These are phyloP conservation scores for Chimonanthus praecox DNA, from an alignment of 164 flowering plant species.

Conservation along the genomic window DNA sequence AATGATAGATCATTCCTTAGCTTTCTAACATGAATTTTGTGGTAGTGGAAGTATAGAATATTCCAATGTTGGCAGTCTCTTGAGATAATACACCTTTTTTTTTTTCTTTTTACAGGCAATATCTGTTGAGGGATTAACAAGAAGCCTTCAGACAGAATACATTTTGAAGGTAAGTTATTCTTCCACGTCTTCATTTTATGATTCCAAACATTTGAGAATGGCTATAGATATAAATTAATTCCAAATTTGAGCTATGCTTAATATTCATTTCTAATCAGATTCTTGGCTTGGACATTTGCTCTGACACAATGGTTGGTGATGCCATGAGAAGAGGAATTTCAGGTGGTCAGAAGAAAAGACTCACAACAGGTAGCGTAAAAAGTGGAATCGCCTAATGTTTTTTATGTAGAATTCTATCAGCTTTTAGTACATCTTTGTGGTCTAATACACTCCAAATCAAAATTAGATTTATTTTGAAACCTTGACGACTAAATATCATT, in stretches of 20 bases:
- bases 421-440: neutral
- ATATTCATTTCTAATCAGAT: slow-evolving; percentile 28
- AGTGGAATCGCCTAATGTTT: neutral
- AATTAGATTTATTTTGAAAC: too few species aligned
- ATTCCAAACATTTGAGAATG: neutral
- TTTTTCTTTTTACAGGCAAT: slow-evolving; percentile 39
- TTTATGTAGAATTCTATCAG: neutral
- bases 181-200: slow-evolving; percentile 1
- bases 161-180: slow-evolving; percentile 45
- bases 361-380: slow-evolving; percentile 54
- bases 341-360: slow-evolving; percentile 69
- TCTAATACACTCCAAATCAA: too few species aligned
- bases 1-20: too few species aligned
- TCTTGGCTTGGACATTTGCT: slow-evolving; percentile 67
- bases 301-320: slow-evolving; percentile 65
- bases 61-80: neutral
- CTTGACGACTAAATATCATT: too few species aligned
- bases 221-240: too few species aligned
- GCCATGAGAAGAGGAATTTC: slow-evolving; percentile 73
- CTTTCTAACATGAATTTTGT: neutral
- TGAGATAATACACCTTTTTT: neutral
- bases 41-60: neutral
- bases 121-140: slow-evolving; percentile 45
- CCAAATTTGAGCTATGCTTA: too few species aligned
- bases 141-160: slow-evolving; percentile 64